phyloP scores from a whole-genome alignment of 768 basidiomycete genomes.

The Cystofilobasidium capitatum region DNA sequence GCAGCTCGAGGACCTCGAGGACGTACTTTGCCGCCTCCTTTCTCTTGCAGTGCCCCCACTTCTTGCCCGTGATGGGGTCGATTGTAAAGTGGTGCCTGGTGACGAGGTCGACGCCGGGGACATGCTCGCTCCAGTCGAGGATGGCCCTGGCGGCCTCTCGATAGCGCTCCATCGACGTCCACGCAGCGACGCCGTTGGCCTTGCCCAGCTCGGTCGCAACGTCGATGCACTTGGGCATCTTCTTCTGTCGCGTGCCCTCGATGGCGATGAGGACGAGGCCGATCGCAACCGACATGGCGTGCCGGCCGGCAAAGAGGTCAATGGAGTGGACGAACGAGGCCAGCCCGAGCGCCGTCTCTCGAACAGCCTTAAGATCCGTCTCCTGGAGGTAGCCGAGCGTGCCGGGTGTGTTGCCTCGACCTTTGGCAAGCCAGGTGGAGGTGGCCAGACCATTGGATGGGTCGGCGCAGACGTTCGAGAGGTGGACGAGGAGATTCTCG shows the following conservation, averaged over 20 bases:
- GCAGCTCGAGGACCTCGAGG: conserved; percentile 8
- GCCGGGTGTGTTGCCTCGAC: background rate
- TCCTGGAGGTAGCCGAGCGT: conserved; percentile 14
- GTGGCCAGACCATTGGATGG: conserved; percentile 3
- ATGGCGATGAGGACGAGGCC: conserved; percentile 23
- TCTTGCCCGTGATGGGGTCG: background rate
- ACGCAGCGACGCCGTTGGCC: conserved; percentile 14
- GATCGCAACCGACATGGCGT: conserved; percentile 20
- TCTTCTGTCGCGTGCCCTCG: conserved; percentile 7
- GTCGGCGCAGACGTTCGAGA: conserved; percentile 12
- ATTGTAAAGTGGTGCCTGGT: background rate
- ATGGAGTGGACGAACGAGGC: conserved; percentile 11
- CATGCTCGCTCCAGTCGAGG: conserved; percentile 24
- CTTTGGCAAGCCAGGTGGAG: background rate
- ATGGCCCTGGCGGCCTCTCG: conserved; percentile 14
- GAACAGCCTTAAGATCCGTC: conserved; percentile 10
- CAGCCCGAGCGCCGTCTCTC: conserved; percentile 6
- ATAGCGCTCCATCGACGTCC: conserved; percentile 26
- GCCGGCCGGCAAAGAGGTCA: conserved; percentile 19
- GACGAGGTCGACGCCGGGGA: conserved; percentile 19
- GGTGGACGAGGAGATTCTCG: conserved; percentile 18
- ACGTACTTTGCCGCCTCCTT: conserved; percentile 18
- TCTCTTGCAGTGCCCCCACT: conserved; percentile 7
- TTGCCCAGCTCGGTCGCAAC: conserved; percentile 14
- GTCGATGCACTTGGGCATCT: conserved; percentile 15